Evolutionary conservation across 495 filamentous ascomycete genomes (phyloP).

Genomic region (Annulohypoxylon stygium): DNA sequence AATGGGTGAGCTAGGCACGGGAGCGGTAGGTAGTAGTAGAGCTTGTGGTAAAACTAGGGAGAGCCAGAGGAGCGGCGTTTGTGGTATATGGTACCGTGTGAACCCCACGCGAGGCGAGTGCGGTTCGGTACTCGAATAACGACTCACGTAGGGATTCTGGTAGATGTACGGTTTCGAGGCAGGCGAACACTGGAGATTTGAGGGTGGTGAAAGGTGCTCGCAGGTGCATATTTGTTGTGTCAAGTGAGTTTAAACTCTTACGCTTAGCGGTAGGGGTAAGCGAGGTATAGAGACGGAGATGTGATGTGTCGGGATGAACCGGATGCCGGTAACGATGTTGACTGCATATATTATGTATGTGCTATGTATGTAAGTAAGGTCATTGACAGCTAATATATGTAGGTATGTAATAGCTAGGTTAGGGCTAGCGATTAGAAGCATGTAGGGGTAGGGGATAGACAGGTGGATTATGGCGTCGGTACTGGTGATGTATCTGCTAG

Average conservation of each 20-base stretch:
- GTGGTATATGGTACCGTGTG: not conserved
- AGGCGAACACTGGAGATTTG: not conserved
- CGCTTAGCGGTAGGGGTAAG: conserved; percentile 5
- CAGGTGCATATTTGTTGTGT: not conserved
- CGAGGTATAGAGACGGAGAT: conserved; percentile 7
- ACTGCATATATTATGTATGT: conserved; percentile 12
- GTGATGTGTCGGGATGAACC: conserved; percentile 23
- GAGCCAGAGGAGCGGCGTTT: not conserved
- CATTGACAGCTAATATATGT: not conserved
- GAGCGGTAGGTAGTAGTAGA: not conserved
- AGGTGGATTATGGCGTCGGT: not conserved
- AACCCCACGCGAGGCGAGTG: not conserved
- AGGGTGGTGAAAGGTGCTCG: not conserved
- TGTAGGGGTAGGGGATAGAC: not conserved
- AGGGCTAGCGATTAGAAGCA: conserved; percentile 1
- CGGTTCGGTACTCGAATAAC: conserved; percentile 7
- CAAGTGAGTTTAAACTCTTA: conserved; percentile 8
- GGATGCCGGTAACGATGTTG: conserved; percentile 21
- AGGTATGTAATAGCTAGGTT: not conserved
- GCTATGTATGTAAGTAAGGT: conserved; percentile 26
- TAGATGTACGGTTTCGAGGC: not conserved
- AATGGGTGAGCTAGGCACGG: not conserved
- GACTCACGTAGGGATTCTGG: not conserved
- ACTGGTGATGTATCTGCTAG: conserved; percentile 4
- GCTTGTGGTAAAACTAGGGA: not conserved